phyloP scores from a whole-genome alignment of 2,329 filamentous ascomycete species.

The Microdochium paspali region DNA sequence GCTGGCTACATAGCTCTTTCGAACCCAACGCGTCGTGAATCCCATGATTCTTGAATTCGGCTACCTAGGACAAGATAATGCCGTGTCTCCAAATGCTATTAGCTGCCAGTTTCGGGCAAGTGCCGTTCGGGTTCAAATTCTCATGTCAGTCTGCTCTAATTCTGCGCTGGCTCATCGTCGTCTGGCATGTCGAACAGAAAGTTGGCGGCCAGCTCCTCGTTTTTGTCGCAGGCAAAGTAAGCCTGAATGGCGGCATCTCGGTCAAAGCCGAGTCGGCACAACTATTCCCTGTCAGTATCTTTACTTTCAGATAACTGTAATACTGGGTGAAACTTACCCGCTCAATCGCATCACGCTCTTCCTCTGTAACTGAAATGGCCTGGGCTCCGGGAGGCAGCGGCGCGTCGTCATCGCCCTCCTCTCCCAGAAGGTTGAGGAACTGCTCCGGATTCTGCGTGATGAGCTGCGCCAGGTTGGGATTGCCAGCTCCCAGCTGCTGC shows the following conservation, averaged over 20 bases:
- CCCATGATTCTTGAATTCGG: no score
- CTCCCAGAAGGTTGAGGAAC: slow-evolving; percentile 82
- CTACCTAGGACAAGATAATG: no score
- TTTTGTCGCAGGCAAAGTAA: slow-evolving; percentile 99
- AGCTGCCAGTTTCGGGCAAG: no score
- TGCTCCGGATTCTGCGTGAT: slow-evolving; percentile 89
- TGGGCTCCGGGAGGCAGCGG: slow-evolving; percentile 81
- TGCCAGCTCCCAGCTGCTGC: slow-evolving; percentile 89
- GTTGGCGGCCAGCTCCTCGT: slow-evolving; percentile 95
- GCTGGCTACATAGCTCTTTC: no score
- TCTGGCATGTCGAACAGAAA: slow-evolving; percentile 97
- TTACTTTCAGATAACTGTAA: slow-evolving; percentile 5
- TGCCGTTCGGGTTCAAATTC: not conserved
- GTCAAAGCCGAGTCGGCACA: slow-evolving; percentile 88
- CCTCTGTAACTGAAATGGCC: slow-evolving; percentile 84
- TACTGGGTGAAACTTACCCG: slow-evolving; percentile 49
- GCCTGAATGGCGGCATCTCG: slow-evolving; percentile 92
- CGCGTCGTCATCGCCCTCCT: slow-evolving; percentile 77
- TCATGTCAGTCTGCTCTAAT: slow-evolving; percentile 18
- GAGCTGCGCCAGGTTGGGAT: slow-evolving; percentile 86
- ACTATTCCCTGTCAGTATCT: slow-evolving; percentile 33
- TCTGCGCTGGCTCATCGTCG: slow-evolving; percentile 54
- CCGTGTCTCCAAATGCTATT: no score
- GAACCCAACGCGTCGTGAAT: no score
- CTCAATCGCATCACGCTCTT: slow-evolving; percentile 95